phyloP scores from a whole-genome alignment of 306 rosid genomes.

The Prinsepia uniflora region DNA sequence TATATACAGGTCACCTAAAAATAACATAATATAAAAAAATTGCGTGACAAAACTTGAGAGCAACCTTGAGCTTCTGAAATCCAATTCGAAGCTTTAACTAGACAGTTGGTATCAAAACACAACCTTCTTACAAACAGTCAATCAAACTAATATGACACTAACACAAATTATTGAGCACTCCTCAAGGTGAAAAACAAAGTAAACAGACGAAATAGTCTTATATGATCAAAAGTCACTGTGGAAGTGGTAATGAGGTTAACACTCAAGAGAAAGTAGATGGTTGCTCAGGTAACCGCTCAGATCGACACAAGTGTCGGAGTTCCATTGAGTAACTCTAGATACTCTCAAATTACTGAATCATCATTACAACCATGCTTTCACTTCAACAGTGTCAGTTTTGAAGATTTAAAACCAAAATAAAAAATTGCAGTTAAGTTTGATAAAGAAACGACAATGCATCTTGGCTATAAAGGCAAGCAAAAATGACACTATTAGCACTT shows the following conservation, averaged over 20 bases:
- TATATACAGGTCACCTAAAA: background rate
- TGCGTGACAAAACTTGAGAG: background rate
- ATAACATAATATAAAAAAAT: background rate
- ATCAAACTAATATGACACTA: background rate
- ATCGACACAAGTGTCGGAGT: constrained; percentile 30
- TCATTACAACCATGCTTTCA: constrained; percentile 29
- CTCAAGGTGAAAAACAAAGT: background rate
- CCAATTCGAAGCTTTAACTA: background rate
- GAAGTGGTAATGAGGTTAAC: background rate
- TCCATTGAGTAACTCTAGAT: constrained; percentile 21
- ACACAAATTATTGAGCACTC: background rate
- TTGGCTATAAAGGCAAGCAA: background rate
- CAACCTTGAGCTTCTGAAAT: background rate
- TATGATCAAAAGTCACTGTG: background rate
- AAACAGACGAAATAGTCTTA: background rate
- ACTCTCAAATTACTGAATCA: constrained; percentile 36
- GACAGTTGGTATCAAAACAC: background rate
- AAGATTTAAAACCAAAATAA: background rate
- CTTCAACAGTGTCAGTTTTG: background rate
- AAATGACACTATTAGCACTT: too few relatives aligned
- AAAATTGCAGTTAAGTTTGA: background rate
- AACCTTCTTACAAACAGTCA: background rate
- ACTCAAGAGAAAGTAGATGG: background rate
- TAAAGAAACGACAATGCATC: background rate
- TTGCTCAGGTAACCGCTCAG: constrained; percentile 54